These are phyloP conservation scores for Cladosporium phlei DNA, from an alignment of 2,329 filamentous ascomycete species.

Conservation along the genomic window DNA sequence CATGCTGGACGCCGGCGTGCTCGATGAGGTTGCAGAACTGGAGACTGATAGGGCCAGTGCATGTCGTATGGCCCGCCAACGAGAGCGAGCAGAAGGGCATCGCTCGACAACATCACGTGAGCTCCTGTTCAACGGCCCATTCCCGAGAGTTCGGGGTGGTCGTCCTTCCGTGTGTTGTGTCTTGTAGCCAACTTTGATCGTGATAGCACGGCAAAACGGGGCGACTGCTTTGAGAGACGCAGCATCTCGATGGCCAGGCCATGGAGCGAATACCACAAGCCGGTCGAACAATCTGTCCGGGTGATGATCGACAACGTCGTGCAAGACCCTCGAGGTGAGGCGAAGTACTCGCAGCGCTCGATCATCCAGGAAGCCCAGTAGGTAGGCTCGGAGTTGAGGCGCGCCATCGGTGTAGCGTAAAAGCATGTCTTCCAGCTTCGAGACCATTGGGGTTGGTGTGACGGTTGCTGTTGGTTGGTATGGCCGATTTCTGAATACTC, in stretches of 20 bases:
- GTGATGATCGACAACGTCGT: conserved; percentile 16
- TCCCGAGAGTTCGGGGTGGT: background rate
- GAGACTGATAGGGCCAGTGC: background rate
- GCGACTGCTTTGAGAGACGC: conserved; percentile 9
- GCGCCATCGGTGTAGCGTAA: conserved; percentile 12
- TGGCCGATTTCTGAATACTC: no score
- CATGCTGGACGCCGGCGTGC: background rate
- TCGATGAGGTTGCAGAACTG: background rate
- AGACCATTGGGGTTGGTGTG: conserved; percentile 16
- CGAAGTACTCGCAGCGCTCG: conserved; percentile 18
- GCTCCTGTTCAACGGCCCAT: background rate
- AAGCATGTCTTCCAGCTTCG: conserved; percentile 19
- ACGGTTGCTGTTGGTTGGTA: no score
- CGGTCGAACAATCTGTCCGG: conserved; percentile 16
- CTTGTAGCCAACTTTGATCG: conserved; percentile 17
- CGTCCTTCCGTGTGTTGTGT: background rate
- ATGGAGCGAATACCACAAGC: conserved; percentile 18
- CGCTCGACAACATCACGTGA: background rate
- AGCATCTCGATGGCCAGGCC: background rate
- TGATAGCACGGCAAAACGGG: conserved; percentile 19
- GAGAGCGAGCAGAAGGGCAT: background rate
- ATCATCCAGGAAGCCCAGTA: conserved; percentile 18
- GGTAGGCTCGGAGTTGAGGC: conserved; percentile 9
- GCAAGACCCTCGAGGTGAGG: conserved; percentile 15
- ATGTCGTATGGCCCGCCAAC: background rate